These are phyloP conservation scores for Phaseolus lunatus DNA, from an alignment of 306 rosid genomes.

Conservation along the genomic window DNA sequence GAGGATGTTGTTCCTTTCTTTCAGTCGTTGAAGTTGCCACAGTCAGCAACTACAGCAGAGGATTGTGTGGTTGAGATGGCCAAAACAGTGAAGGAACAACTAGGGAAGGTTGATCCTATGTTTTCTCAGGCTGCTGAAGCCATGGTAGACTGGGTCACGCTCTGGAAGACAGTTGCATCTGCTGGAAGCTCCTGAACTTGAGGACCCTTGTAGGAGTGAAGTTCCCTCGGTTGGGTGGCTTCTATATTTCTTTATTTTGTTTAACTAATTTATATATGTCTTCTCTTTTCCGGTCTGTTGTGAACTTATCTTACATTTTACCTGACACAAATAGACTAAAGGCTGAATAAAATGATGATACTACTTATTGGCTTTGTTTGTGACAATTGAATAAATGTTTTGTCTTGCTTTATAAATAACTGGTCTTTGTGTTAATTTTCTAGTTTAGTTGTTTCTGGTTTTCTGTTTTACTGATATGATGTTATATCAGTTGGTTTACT, in stretches of 20 bases:
- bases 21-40: conserved; percentile 73
- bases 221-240: conserved; percentile 30
- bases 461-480: no score
- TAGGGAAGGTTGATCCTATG: conserved; percentile 81
- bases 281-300: conserved; percentile 34
- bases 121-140: conserved; percentile 78
- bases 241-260: conserved; percentile 38
- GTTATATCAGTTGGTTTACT: no score
- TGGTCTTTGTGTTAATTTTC: no score
- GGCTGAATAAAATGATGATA: conserved; percentile 40
- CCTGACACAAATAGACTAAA: conserved; percentile 38
- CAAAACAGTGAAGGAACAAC: conserved; percentile 74
- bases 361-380: conserved; percentile 29
- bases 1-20: conserved; percentile 97
- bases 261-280: conserved; percentile 28
- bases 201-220: conserved; percentile 34
- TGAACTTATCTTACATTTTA: conserved; percentile 35
- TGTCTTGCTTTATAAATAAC: conserved; percentile 29
- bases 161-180: conserved; percentile 80
- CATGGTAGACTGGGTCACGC: conserved; percentile 86
- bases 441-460: no score
- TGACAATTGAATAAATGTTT: conserved; percentile 39
- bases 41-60: conserved; percentile 71
- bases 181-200: conserved; percentile 41
- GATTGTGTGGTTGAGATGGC: conserved; percentile 82